A percentile compares a stretch with the other conserved stretches of the same genome.
phyloP scores from a whole-genome alignment of 2,329 filamentous ascomycete genomes.

The Aspergillaceae sp. region DNA sequence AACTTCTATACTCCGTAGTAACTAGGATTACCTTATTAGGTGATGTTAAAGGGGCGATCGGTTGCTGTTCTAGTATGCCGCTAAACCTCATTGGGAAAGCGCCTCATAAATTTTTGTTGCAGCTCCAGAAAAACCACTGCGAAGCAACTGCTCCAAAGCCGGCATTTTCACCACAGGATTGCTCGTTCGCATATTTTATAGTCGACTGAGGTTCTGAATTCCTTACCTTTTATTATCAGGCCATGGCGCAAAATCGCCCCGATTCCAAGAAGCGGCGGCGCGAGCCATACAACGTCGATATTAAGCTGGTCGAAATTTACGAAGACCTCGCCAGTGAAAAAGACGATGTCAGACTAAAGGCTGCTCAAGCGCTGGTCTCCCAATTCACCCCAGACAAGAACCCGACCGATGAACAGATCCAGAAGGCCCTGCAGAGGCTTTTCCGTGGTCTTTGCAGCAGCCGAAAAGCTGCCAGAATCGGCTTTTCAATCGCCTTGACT shows the following conservation, averaged over 20 bases:
- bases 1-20: no score
- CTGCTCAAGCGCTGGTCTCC: slow-evolving; percentile 36
- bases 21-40: no score
- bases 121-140: slow-evolving; percentile 1
- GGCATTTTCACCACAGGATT: neutral
- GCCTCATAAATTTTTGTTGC: slow-evolving; percentile 14
- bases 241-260: slow-evolving; percentile 21
- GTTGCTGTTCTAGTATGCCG: slow-evolving; percentile 5
- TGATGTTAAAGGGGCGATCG: slow-evolving; percentile 1
- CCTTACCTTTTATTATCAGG: neutral
- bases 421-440: slow-evolving; percentile 50
- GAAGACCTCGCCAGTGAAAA: slow-evolving; percentile 41
- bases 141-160: neutral
- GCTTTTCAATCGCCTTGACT: slow-evolving; percentile 81
- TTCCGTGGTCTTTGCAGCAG: slow-evolving; percentile 85
- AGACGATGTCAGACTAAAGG: slow-evolving; percentile 39
- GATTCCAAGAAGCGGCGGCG: slow-evolving; percentile 32
- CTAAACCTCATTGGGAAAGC: slow-evolving; percentile 13
- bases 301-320: slow-evolving; percentile 41
- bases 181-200: no score
- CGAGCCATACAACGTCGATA: slow-evolving; percentile 35
- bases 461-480: slow-evolving; percentile 76
- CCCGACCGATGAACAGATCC: slow-evolving; percentile 33
- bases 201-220: no score
- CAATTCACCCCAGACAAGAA: slow-evolving; percentile 36